phyloP scores from a whole-genome alignment of 1,284 basidiomycete genomes.

The Athelia sp. region DNA sequence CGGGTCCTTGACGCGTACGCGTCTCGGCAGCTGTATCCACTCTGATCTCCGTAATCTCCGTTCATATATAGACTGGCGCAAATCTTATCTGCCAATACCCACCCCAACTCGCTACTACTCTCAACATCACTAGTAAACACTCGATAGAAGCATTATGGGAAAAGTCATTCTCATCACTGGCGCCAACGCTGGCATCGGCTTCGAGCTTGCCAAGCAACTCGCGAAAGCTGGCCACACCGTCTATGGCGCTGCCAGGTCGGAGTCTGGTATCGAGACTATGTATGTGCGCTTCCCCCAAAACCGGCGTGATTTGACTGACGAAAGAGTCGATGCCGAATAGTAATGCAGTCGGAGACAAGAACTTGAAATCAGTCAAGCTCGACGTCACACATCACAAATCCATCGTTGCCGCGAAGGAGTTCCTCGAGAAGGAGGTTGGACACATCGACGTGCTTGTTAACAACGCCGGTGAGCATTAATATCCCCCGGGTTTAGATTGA shows the following conservation, averaged over 20 bases:
- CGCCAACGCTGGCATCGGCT: conserved; percentile 26
- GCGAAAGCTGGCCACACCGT: conserved; percentile 24
- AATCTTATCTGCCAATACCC: too few relatives aligned
- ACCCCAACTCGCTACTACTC: too few relatives aligned
- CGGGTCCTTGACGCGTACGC: too few relatives aligned
- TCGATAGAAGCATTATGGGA: too few relatives aligned
- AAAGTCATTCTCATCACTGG: conserved; percentile 9
- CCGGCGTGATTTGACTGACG: not conserved
- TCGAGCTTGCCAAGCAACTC: conserved; percentile 24
- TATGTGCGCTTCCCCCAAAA: conserved; percentile 14
- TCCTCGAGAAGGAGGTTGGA: conserved; percentile 35
- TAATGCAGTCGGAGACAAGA: conserved; percentile 20
- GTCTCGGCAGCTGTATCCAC: too few relatives aligned
- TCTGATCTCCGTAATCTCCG: too few relatives aligned
- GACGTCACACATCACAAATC: conserved; percentile 30
- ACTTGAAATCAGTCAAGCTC: conserved; percentile 28
- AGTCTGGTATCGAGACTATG: conserved; percentile 20
- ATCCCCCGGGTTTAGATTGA: too few relatives aligned
- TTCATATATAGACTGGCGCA: too few relatives aligned
- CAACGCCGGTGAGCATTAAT: conserved; percentile 34
- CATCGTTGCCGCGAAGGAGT: conserved; percentile 27
- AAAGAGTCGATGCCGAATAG: conserved; percentile 8
- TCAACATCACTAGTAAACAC: too few relatives aligned
- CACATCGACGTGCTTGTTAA: conserved; percentile 43
- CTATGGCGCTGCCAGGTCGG: conserved; percentile 25